Evolutionary conservation across 768 basidiomycete species (phyloP).

Genomic region (Sarcomyxa edulis): DNA sequence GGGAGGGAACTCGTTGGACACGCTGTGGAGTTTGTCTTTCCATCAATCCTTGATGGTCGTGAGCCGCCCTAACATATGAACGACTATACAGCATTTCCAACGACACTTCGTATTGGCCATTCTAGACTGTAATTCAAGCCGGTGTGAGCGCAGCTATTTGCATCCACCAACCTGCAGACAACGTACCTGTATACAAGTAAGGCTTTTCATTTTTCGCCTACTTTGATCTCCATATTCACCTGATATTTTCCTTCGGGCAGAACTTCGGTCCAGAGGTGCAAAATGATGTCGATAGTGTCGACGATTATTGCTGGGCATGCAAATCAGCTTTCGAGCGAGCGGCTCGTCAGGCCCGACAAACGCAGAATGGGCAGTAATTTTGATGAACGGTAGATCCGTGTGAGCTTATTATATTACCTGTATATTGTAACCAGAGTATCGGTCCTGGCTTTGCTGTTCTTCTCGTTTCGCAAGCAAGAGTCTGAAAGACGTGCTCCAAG

Average conservation of each 20-base stretch:
- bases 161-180: conserved; percentile 55
- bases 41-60: not conserved
- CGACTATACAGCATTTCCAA: conserved; percentile 61
- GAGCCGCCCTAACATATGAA: conserved; percentile 1
- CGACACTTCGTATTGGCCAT: conserved; percentile 70
- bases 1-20: conserved; percentile 74
- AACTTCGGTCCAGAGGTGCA: conserved; percentile 67
- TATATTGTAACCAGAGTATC: not conserved
- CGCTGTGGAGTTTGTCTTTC: conserved; percentile 53
- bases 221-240: too few relatives aligned
- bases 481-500: too few relatives aligned
- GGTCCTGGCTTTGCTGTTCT: not conserved
- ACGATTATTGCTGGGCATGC: conserved; percentile 69
- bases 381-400: not conserved
- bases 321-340: conserved; percentile 56
- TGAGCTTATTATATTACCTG: not conserved
- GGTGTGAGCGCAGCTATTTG: conserved; percentile 58
- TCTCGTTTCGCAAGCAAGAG: too few relatives aligned
- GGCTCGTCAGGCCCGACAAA: conserved; percentile 17
- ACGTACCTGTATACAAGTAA: conserved; percentile 51
- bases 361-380: not conserved
- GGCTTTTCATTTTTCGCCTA: conserved; percentile 15
- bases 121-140: conserved; percentile 61
- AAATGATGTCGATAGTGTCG: conserved; percentile 61
- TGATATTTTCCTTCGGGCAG: conserved; percentile 32